A percentile compares a stretch with the other conserved stretches of the same genome.
phyloP scores from a whole-genome alignment of 139 green algal species.

The Micractinium conductrix region DNA sequence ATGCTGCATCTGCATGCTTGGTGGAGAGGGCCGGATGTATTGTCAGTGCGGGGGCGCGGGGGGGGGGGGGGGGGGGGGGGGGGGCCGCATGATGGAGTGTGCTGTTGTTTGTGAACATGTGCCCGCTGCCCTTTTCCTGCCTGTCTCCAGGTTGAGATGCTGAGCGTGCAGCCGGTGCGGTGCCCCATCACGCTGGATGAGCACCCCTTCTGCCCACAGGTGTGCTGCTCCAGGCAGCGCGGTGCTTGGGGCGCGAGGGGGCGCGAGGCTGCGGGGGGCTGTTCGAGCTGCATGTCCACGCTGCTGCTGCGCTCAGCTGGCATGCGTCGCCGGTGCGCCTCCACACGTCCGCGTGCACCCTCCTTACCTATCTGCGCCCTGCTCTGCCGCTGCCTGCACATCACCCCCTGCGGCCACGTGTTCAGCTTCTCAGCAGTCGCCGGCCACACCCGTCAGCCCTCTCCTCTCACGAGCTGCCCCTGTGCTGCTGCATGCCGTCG shows the following conservation, averaged over 20 bases:
- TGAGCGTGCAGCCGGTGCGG: constrained; percentile 45
- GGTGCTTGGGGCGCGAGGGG: no score
- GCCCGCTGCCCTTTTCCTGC: no score
- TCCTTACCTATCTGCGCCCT: no score
- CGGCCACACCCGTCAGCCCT: neutral
- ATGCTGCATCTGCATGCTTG: neutral
- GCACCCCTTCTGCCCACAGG: constrained; percentile 37
- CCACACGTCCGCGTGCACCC: neutral
- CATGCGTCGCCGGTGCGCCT: neutral
- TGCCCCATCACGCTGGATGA: constrained; percentile 89
- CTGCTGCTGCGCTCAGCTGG: neutral
- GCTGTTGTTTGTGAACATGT: no score
- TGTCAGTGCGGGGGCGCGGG: constrained; percentile 78
- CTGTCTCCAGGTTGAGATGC: constrained; percentile 75
- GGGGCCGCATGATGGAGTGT: no score
- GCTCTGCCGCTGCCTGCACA: neutral
- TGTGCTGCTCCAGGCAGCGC: no score
- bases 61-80: neutral
- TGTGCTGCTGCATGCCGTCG: neutral
- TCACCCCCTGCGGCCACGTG: neutral
- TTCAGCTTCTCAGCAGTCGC: neutral
- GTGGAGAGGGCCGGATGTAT: constrained; percentile 65
- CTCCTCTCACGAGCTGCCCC: no score
- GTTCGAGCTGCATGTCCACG: neutral
- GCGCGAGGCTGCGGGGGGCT: no score